These are phyloP conservation scores for Brassica hybrid DNA, from an alignment of 441 rosid genomes.

Conservation along the genomic window DNA sequence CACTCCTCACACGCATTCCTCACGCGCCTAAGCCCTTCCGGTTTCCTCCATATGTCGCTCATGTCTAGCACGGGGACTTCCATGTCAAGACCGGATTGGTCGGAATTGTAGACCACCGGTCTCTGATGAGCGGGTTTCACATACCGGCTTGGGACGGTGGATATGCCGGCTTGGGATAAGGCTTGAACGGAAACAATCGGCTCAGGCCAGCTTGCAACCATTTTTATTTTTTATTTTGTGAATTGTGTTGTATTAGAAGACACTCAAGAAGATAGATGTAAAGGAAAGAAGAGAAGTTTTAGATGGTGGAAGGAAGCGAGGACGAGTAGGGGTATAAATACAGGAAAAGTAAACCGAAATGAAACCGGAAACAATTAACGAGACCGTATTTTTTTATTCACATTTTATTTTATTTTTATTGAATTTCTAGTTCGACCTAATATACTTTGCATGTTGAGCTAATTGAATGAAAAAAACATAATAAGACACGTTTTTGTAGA, in stretches of 20 bases:
- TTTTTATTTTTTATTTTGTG: slow-evolving; percentile 18
- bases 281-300: background rate
- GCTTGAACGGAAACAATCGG: slow-evolving; percentile 66
- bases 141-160: slow-evolving; percentile 52
- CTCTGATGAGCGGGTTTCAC: slow-evolving; percentile 50
- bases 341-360: background rate
- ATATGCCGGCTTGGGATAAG: slow-evolving; percentile 59
- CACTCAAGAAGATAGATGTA: slow-evolving; percentile 6
- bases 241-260: slow-evolving; percentile 5
- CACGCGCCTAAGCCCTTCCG: slow-evolving; percentile 39
- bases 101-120: slow-evolving; percentile 19
- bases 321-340: slow-evolving; percentile 29
- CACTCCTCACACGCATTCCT: slow-evolving; percentile 61
- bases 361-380: slow-evolving; percentile 22
- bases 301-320: slow-evolving; percentile 22
- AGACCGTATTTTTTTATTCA: slow-evolving; percentile 17
- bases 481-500: slow-evolving; percentile 34
- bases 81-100: slow-evolving; percentile 20
- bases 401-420: background rate
- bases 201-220: slow-evolving; percentile 62
- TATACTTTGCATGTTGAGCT: slow-evolving; percentile 23
- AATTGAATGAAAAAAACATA: slow-evolving; percentile 16
- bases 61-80: slow-evolving; percentile 66
- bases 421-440: slow-evolving; percentile 19
- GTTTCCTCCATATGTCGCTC: slow-evolving; percentile 36